These are phyloP conservation scores for Kuraishia borneana DNA, from an alignment of 805 yeast genomes.

Conservation along the genomic window DNA sequence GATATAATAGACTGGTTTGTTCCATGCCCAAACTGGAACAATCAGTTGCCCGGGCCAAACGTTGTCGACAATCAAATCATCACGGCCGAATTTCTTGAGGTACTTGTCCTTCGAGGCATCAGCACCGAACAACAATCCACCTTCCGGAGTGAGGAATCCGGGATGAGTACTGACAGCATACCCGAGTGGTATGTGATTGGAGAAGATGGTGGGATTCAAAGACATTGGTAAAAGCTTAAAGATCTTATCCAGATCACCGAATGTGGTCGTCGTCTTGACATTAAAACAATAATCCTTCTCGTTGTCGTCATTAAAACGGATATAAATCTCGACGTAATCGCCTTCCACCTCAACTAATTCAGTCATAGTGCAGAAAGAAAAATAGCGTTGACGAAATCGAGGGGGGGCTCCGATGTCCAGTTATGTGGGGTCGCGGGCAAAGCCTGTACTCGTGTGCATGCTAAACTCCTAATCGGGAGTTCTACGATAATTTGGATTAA, in stretches of 20 bases:
- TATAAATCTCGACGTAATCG: constrained; percentile 33
- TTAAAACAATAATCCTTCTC: constrained; percentile 89
- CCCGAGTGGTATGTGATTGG: constrained; percentile 49
- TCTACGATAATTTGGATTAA: too few species aligned
- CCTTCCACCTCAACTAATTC: constrained; percentile 2
- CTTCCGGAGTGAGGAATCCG: constrained; percentile 77
- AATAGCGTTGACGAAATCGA: too few species aligned
- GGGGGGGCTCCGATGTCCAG: too few species aligned
- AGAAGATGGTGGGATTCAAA: constrained; percentile 72
- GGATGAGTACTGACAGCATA: constrained; percentile 56
- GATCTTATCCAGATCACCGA: constrained; percentile 47
- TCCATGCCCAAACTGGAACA: constrained; percentile 56
- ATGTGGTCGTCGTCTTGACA: constrained; percentile 46
- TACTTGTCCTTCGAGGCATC: constrained; percentile 40
- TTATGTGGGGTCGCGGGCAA: too few species aligned
- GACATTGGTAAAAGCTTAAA: constrained; percentile 62
- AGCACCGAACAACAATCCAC: constrained; percentile 60
- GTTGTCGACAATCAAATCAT: constrained; percentile 43
- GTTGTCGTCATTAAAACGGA: constrained; percentile 75
- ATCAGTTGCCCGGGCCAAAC: constrained; percentile 89
- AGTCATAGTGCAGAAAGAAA: too few species aligned
- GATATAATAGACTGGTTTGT: constrained; percentile 27
- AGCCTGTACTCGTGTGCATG: too few species aligned
- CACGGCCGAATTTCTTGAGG: constrained; percentile 31
- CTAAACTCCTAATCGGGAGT: too few species aligned